Conservation (phyloP, 805 yeast species). For the Wickerhamiella sorbophila region DNA sequence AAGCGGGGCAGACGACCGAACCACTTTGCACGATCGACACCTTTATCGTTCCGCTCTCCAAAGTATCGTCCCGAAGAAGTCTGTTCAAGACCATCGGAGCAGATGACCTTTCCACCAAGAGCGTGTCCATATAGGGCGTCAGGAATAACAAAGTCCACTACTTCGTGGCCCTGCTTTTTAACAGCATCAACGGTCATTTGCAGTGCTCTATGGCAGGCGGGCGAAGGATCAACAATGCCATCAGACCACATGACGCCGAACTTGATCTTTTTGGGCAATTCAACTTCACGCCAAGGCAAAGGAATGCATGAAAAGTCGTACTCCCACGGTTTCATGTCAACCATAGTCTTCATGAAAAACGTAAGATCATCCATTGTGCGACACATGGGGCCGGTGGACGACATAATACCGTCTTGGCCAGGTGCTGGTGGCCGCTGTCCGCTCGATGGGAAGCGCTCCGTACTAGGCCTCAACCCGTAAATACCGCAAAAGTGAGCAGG, state of each 20-base stretch:
- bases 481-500: conserved; percentile 42
- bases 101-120: conserved; percentile 33
- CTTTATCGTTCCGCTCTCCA: conserved; percentile 27
- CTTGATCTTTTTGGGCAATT: conserved; percentile 29
- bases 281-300: conserved; percentile 36
- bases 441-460: conserved; percentile 34
- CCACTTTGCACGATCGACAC: conserved; percentile 23
- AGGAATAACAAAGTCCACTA: conserved; percentile 34
- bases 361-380: conserved; percentile 36
- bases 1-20: conserved; percentile 25
- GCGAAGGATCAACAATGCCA: conserved; percentile 37
- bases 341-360: conserved; percentile 32
- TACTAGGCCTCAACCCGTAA: conserved; percentile 37
- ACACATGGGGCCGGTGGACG: conserved; percentile 28
- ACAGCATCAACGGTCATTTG: conserved; percentile 28
- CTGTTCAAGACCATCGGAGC: conserved; percentile 25
- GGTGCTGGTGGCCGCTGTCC: conserved; percentile 30
- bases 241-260: conserved; percentile 37
- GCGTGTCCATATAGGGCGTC: conserved; percentile 44
- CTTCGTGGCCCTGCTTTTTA: conserved; percentile 32
- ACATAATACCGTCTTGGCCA: conserved; percentile 34
- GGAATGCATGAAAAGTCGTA: conserved; percentile 36
- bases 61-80: conserved; percentile 17
- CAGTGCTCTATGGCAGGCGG: conserved; percentile 33
- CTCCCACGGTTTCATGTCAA: conserved; percentile 42